Base-by-base conservation (phyloP, 257 asterid genomes). In the Penstemon davidsonii region DNA sequence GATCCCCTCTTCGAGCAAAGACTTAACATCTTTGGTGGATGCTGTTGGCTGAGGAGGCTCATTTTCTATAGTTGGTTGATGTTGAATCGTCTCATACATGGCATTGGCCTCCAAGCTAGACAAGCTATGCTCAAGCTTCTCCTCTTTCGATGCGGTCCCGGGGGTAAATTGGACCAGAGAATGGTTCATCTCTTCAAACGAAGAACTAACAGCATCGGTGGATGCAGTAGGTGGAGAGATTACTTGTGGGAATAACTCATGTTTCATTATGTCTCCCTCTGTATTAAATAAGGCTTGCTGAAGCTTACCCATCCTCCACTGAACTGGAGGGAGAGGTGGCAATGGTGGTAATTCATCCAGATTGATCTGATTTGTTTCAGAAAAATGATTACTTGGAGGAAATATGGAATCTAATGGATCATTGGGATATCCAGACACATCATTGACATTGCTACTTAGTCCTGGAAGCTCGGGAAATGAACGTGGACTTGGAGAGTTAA, bases 251-350 rank as follows among this genome's bases (percentile, higher is more conserved):
- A 65, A 51, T 44, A 75, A 73, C 55, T 62, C 61, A 19, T 52
- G 70, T 57, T 60, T 75, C 62, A 42, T 64, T 67, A 49, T 69
- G 62, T 75, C 82, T 41, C 59, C 62, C 69, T 75, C 84, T 45
- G 67, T 62, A 54, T 74, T 64, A 60, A 85, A 79, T 3, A 73
- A 71, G 76, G 84, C 72, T 71, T 78, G 83, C 67, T 75, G 87
- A 78, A 78, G 73, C 76, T 79, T 90, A 40, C 89, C 94, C 73
- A 82, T 79, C 84, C 88, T 86, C 98, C 98, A 92, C 62, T 90
- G 96, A 75, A 87, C 83, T 11, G 98, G 99, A 80, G 99, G 99
- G 62, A 93, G 99, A 49, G 95, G 95, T 45, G 99, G 99, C 86
- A 90, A 67, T 54, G 96, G 94, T 78, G 97, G 92, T 73, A 75